Base-by-base conservation (phyloP, 1,139 yeast species). In the Debaryomyces nepalensis region DNA sequence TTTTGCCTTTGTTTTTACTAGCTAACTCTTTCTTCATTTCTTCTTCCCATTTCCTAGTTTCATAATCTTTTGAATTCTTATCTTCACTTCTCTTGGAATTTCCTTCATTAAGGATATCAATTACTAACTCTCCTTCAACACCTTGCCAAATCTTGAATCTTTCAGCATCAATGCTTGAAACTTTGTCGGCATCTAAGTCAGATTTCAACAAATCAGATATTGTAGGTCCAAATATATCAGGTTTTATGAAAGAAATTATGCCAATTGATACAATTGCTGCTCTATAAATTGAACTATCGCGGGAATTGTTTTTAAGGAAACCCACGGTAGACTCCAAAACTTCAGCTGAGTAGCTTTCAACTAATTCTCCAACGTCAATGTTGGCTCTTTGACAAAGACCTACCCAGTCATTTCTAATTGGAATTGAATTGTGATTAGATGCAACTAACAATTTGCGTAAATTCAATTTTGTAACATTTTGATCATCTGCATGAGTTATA, bases 41-140 rank as follows among this genome's bases (percentile, higher is more conserved):
- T 54, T 85, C 91, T 61, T 93, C 99, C 98, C 99, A 93, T 57
- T 87, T 83, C 48, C 79, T 73, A 11, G 90, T 87, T 53, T 87
- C 96, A 57, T 87, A 88, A 55, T 90, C 97, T 57, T 82, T 88
- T 3, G 86, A 66, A 57, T 87, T 87, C 55, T 86, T 87, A 46
- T 70, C 71, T 21, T 62, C 63, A 1, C 55, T 59, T 53, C 73
- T 68, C 37, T 71, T 69, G 34, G 66, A 66, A 40, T 65, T 67
- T 10, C 67, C 57, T 18, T 69, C 70, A 21, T 56, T 59, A 39
- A 87, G 66, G 3, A 87, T 82, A 54, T 87, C 81, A 15, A 83
- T 67, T 1, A 87, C 95, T 41, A 88, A 63, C 43, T 77, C 81
- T 6, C 91, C 95, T 39, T 83, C 91, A 0, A 71, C 61, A 5